Conservation (phyloP, 345 rosid species). For the Nephelium lappaceum region DNA sequence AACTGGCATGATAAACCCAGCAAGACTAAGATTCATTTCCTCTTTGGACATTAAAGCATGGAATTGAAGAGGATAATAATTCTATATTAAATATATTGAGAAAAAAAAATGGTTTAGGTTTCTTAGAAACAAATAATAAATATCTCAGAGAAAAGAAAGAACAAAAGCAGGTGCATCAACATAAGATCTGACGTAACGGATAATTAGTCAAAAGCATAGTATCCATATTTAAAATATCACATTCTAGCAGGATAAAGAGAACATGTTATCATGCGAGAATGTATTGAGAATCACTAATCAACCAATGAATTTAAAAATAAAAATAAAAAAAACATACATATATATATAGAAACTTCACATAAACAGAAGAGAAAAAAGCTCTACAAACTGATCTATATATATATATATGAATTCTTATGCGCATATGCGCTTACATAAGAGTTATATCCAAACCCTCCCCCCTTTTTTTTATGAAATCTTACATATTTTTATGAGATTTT, state of each 20-base stretch:
- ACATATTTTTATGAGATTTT: too few species aligned
- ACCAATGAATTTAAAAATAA: neutral
- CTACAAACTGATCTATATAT: too few species aligned
- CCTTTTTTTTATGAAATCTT: too few species aligned
- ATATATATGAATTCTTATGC: too few species aligned
- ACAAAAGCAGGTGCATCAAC: neutral
- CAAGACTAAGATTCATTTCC: neutral
- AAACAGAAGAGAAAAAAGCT: too few species aligned
- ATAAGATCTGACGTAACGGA: neutral
- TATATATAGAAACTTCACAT: too few species aligned
- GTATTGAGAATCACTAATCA: neutral
- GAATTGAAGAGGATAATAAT: neutral
- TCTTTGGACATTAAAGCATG: neutral
- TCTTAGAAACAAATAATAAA: neutral
- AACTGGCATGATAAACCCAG: neutral
- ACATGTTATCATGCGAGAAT: neutral
- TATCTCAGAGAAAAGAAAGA: neutral
- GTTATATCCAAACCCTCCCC: too few species aligned
- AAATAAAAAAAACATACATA: neutral
- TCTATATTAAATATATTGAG: neutral
- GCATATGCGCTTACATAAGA: too few species aligned
- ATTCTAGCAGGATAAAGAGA: neutral
- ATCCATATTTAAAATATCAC: neutral
- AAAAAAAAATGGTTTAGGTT: neutral
- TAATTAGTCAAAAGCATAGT: neutral